Conservation (phyloP, 306 rosid species). For the Citrullus mucosospermus region DNA sequence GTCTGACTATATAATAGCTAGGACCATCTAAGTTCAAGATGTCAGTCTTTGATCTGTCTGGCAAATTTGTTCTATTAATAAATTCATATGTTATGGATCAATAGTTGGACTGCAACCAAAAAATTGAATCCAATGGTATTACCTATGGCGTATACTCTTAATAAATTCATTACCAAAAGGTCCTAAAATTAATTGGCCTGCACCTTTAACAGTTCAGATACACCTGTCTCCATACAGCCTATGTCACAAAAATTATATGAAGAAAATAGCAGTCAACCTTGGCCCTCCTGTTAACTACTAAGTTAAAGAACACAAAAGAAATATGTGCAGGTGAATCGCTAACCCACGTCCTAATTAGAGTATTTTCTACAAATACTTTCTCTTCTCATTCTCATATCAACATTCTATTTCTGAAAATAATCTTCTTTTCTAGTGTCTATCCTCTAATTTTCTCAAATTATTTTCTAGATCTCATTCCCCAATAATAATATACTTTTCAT, state of each 20-base stretch:
- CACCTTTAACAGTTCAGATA: not conserved
- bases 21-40: slow-evolving; percentile 6
- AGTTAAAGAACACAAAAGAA: not conserved
- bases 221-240: not conserved
- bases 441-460: not conserved
- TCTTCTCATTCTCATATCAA: not conserved
- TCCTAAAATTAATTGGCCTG: not conserved
- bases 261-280: not conserved
- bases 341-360: not conserved
- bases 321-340: not conserved
- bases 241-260: not conserved
- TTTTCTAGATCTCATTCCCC: not conserved
- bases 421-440: not conserved
- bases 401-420: not conserved
- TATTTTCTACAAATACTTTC: not conserved
- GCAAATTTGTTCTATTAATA: not conserved
- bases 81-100: not conserved
- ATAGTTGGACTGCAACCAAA: not conserved
- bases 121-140: not conserved
- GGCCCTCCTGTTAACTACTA: not conserved
- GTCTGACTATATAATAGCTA: not conserved
- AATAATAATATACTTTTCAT: not conserved
- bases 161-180: not conserved
- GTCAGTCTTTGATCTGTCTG: not conserved
- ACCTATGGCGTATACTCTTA: not conserved